Evolutionary conservation across 495 filamentous ascomycete genomes (phyloP).

Genomic region (Talaromyces trachyspermus): DNA sequence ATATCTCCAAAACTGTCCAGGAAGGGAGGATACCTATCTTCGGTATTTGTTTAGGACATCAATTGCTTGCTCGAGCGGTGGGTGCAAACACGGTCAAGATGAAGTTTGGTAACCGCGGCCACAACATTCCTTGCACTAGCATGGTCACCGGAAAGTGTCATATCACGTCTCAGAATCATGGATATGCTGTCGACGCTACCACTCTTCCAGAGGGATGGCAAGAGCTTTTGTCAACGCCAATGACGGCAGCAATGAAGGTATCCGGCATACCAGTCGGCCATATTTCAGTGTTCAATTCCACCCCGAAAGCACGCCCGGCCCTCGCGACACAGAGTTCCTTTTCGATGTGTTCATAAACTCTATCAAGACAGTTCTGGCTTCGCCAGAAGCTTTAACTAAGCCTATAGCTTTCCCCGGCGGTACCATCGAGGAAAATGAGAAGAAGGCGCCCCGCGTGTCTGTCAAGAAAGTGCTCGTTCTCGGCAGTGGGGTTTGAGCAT

Average conservation of each 20-base stretch:
- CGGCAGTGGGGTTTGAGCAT: conserved; percentile 94
- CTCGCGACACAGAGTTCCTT: conserved; percentile 91
- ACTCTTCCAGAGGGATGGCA: conserved; percentile 74
- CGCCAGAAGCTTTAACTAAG: conserved; percentile 52
- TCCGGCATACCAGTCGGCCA: conserved; percentile 74
- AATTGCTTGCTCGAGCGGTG: conserved; percentile 83
- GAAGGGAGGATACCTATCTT: conserved; percentile 82
- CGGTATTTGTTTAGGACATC: conserved; percentile 94
- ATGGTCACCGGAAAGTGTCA: conserved; percentile 90
- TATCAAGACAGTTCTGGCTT: conserved; percentile 57
- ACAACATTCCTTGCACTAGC: conserved; percentile 97
- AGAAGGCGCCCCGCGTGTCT: conserved; percentile 63
- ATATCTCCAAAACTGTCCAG: conserved; percentile 63
- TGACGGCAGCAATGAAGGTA: conserved; percentile 95
- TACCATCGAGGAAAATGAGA: conserved; percentile 64
- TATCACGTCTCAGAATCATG: conserved; percentile 81
- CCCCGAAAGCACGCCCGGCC: conserved; percentile 91
- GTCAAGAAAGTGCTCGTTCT: conserved; percentile 98
- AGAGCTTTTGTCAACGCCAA: conserved; percentile 98
- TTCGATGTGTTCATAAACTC: conserved; percentile 95
- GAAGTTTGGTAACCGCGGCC: conserved; percentile 98
- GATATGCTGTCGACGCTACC: conserved; percentile 79
- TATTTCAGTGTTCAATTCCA: conserved; percentile 99
- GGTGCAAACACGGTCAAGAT: conserved; percentile 88
- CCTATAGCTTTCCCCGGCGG: conserved; percentile 85